phyloP scores from a whole-genome alignment of 345 rosid species.

The thale cress (Arabidopsis thaliana) region DNA sequence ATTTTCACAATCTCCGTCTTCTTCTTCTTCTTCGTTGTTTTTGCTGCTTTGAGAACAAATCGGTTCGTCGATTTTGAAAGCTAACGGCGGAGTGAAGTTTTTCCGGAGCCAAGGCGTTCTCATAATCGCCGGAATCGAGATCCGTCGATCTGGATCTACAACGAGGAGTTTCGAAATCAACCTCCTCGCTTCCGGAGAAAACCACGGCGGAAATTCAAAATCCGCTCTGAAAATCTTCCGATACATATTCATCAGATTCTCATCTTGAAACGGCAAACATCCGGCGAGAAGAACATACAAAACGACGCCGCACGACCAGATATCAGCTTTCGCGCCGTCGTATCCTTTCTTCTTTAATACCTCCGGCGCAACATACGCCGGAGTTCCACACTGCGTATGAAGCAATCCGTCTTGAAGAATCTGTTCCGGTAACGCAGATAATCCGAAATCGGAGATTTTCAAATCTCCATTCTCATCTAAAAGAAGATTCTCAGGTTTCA shows the following conservation, averaged over 20 bases:
- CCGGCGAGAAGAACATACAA: slow-evolving; percentile 73
- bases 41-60: slow-evolving; percentile 21
- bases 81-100: slow-evolving; percentile 49
- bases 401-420: slow-evolving; percentile 74
- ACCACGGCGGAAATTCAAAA: slow-evolving; percentile 72
- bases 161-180: slow-evolving; percentile 69
- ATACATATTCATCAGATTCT: slow-evolving; percentile 71
- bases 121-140: slow-evolving; percentile 69
- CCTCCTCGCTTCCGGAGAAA: slow-evolving; percentile 61
- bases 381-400: slow-evolving; percentile 87
- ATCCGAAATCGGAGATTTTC: slow-evolving; percentile 82
- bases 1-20: neutral
- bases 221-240: slow-evolving; percentile 62
- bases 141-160: slow-evolving; percentile 63
- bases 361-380: slow-evolving; percentile 98
- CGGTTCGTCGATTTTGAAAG: slow-evolving; percentile 47
- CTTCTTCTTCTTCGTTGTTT: neutral
- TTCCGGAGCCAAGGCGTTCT: slow-evolving; percentile 68
- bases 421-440: slow-evolving; percentile 83
- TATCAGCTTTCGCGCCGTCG: slow-evolving; percentile 78
- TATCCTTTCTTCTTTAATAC: slow-evolving; percentile 79
- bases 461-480: slow-evolving; percentile 74
- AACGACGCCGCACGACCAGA: slow-evolving; percentile 95
- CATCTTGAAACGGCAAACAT: slow-evolving; percentile 73
- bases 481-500: slow-evolving; percentile 82